Evolutionary conservation across 1,139 yeast genomes (phyloP).

Genomic region (Protomyces inouyei): DNA sequence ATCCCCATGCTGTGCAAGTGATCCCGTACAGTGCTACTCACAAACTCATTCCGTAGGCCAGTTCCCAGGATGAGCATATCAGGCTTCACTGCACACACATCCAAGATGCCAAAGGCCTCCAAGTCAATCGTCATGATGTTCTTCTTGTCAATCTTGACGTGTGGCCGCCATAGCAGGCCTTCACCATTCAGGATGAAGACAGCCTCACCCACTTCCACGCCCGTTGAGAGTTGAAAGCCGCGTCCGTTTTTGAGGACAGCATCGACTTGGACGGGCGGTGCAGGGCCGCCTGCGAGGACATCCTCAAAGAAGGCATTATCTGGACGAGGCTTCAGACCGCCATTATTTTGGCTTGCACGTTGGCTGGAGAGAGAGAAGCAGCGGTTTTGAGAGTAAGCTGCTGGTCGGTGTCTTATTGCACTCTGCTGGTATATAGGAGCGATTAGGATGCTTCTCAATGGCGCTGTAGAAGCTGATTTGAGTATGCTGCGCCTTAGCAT

Average conservation of each 20-base stretch:
- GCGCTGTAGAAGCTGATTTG: too few relatives aligned
- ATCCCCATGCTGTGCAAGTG: slow-evolving; percentile 17
- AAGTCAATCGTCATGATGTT: slow-evolving; percentile 14
- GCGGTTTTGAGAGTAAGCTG: neutral
- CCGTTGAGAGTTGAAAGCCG: slow-evolving; percentile 24
- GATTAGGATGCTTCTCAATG: too few relatives aligned
- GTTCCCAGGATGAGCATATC: slow-evolving; percentile 26
- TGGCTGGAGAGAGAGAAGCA: slow-evolving; percentile 7
- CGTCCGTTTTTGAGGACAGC: slow-evolving; percentile 21
- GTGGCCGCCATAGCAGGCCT: slow-evolving; percentile 20
- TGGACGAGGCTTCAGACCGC: slow-evolving; percentile 8
- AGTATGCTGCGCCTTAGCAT: too few relatives aligned
- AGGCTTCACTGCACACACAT: slow-evolving; percentile 20
- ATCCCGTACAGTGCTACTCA: slow-evolving; percentile 11
- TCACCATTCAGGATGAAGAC: slow-evolving; percentile 21
- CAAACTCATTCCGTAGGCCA: slow-evolving; percentile 20
- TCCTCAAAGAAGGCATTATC: slow-evolving; percentile 26
- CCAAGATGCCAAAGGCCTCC: slow-evolving; percentile 16
- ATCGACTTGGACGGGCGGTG: slow-evolving; percentile 20
- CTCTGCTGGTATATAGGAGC: too few relatives aligned
- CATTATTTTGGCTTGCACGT: neutral
- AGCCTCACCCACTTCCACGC: slow-evolving; percentile 21
- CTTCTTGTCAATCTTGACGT: slow-evolving; percentile 11
- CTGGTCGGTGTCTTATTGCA: too few relatives aligned
- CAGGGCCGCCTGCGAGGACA: slow-evolving; percentile 22